phyloP scores from a whole-genome alignment of 306 rosid genomes.

The Inga oerstediana region DNA sequence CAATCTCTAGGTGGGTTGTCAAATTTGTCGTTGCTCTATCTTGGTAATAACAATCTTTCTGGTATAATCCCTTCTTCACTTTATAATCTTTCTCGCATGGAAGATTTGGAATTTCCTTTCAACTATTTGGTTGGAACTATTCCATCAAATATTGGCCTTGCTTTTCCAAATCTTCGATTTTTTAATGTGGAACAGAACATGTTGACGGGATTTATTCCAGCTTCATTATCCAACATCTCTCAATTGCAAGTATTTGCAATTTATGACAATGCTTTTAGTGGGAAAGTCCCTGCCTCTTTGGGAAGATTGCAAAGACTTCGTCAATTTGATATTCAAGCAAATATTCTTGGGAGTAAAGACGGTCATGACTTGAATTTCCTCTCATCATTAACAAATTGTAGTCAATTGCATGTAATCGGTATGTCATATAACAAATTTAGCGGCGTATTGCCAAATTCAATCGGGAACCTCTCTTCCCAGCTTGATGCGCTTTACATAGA shows the following conservation, averaged over 20 bases:
- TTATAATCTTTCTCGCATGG: slow-evolving; percentile 34
- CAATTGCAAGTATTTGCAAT: neutral
- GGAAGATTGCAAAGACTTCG: slow-evolving; percentile 27
- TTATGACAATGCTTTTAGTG: neutral
- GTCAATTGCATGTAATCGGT: neutral
- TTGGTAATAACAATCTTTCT: neutral
- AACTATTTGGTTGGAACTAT: slow-evolving; percentile 21
- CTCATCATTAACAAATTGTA: slow-evolving; percentile 19
- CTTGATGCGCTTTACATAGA: accelerated
- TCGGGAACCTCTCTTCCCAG: slow-evolving; percentile 7
- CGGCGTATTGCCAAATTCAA: neutral
- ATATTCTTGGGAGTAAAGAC: slow-evolving; percentile 25
- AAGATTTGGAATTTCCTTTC: accelerated
- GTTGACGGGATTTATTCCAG: slow-evolving; percentile 16
- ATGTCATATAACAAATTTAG: neutral
- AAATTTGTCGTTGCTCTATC: neutral
- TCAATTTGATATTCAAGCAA: accelerated
- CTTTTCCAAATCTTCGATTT: neutral
- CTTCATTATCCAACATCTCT: slow-evolving; percentile 32
- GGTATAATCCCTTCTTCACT: slow-evolving; percentile 28
- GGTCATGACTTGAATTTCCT: slow-evolving; percentile 19
- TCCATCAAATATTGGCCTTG: slow-evolving; percentile 19
- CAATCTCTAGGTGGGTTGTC: slow-evolving; percentile 19
- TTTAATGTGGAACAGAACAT: neutral
- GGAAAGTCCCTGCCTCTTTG: slow-evolving; percentile 12